phyloP scores from a whole-genome alignment of 2,329 filamentous ascomycete genomes.

The Tympanopsis confertula region DNA sequence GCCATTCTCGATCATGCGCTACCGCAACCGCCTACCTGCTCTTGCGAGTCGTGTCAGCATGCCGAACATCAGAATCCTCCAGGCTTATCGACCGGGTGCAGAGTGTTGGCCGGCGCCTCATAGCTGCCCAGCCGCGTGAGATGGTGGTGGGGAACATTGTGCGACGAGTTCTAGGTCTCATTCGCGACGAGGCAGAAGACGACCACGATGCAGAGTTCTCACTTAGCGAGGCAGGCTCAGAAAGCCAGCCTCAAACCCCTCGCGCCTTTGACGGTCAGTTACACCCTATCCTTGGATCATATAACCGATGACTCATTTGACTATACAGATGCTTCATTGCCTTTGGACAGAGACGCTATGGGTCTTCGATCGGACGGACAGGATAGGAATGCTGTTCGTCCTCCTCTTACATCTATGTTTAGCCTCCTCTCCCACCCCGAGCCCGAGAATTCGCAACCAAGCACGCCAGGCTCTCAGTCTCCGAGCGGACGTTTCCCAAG shows the following conservation, averaged over 20 bases:
- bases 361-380: not conserved
- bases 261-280: slow-evolving; percentile 5
- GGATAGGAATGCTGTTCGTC: slow-evolving; percentile 7
- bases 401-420: slow-evolving; percentile 66
- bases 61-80: slow-evolving; percentile 66
- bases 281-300: not conserved
- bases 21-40: slow-evolving; percentile 84
- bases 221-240: slow-evolving; percentile 47
- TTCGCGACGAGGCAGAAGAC: slow-evolving; percentile 81
- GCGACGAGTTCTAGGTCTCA: slow-evolving; percentile 75
- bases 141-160: slow-evolving; percentile 92
- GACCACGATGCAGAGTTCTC: slow-evolving; percentile 54
- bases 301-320: no score
- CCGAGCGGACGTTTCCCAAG: slow-evolving; percentile 21
- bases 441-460: slow-evolving; percentile 37
- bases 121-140: slow-evolving; percentile 77
- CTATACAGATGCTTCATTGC: no score
- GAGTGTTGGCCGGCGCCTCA: slow-evolving; percentile 65
- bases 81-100: slow-evolving; percentile 72
- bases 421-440: slow-evolving; percentile 67
- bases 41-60: slow-evolving; percentile 71
- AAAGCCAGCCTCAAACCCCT: slow-evolving; percentile 27
- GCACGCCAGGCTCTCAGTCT: slow-evolving; percentile 20
- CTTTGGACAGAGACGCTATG: not conserved
- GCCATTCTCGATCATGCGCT: slow-evolving; percentile 76